A percentile compares a stretch with the other conserved stretches of the same genome.
phyloP scores from a whole-genome alignment of 2,329 filamentous ascomycete species.

The Monosporascus cannonballus region DNA sequence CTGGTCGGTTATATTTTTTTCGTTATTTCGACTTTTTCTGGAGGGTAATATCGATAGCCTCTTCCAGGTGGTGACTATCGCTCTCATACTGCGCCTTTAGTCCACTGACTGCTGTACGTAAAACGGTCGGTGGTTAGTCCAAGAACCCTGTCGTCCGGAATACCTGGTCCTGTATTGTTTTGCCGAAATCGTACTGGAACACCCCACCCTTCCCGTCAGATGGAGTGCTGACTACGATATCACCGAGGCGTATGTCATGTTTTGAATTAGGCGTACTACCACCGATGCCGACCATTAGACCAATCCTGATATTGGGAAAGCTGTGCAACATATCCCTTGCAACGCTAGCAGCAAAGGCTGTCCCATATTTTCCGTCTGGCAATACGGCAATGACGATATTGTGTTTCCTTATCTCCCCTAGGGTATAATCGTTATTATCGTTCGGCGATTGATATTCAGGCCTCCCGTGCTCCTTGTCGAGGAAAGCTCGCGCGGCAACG shows the following conservation, averaged over 20 bases:
- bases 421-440: slow-evolving; percentile 11
- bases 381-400: slow-evolving; percentile 17
- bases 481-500: slow-evolving; percentile 12
- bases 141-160: slow-evolving; percentile 12
- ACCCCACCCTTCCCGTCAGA: slow-evolving; percentile 10
- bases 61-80: slow-evolving; percentile 8
- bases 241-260: slow-evolving; percentile 15
- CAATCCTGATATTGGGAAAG: slow-evolving; percentile 29
- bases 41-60: slow-evolving; percentile 3
- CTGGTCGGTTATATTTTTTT: no score
- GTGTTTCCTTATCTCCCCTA: slow-evolving; percentile 14
- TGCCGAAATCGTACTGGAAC: slow-evolving; percentile 19
- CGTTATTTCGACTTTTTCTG: no score
- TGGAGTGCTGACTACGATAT: slow-evolving; percentile 18
- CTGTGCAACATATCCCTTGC: slow-evolving; percentile 23
- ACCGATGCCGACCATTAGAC: slow-evolving; percentile 39
- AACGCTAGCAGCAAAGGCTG: slow-evolving; percentile 24
- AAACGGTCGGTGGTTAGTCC: slow-evolving; percentile 11
- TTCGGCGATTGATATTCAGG: neutral
- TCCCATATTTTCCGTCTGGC: slow-evolving; percentile 26
- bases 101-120: slow-evolving; percentile 13
- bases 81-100: slow-evolving; percentile 8
- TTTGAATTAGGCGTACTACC: slow-evolving; percentile 11
- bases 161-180: slow-evolving; percentile 2
- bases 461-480: slow-evolving; percentile 11